Base-by-base conservation (phyloP, 78 protist genomes). In the Speleostelium caveatum region DNA sequence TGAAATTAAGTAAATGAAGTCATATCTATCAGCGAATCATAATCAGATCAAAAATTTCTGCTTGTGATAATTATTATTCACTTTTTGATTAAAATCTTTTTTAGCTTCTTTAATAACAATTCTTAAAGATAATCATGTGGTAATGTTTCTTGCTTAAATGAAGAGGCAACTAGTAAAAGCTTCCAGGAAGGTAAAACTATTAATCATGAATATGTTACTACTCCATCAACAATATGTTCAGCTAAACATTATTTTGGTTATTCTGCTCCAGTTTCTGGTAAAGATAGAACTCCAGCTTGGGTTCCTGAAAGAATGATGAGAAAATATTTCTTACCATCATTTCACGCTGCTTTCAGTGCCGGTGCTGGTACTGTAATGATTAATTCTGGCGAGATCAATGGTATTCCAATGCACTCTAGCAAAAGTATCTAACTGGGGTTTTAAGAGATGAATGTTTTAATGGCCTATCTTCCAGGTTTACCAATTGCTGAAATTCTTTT, bases 191-290 rank as follows among this genome's bases (percentile, higher is more conserved):
- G 39, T 33, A 59, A 71, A 1, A 71, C 67, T 45, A 58, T 79
- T 35, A 56, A 36, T 14, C 56, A 38, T 42, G 49, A 49, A 4
- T 53, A 30, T 26, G 77, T 92, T 22, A 56, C 89, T n/a, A 14
- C 59, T 7, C 86, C 83, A 30, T 61, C 56, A 22, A 78, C 67
- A 3, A 93, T 77, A 16, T 86, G 79, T 26, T 63, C 78, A 42
- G 79, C 79, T 12, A 92, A 92, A 65, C 95, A 92, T 86, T 92
- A 75, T 28, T 71, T 92, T 26, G 95, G 85, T 32, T 92, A 92
- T 56, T 73, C 93, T 16, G 59, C 67, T 53, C 95, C 95, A 56
- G 63, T 10, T 16, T 59, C 77, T 14, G 95, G 95, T 30, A 76
- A 87, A 42, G 95, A 92, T 73, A 42, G 93, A 42, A 68, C 91